These are phyloP conservation scores for Ustilago tritici DNA, from an alignment of 1,284 basidiomycete genomes.

Conservation along the genomic window DNA sequence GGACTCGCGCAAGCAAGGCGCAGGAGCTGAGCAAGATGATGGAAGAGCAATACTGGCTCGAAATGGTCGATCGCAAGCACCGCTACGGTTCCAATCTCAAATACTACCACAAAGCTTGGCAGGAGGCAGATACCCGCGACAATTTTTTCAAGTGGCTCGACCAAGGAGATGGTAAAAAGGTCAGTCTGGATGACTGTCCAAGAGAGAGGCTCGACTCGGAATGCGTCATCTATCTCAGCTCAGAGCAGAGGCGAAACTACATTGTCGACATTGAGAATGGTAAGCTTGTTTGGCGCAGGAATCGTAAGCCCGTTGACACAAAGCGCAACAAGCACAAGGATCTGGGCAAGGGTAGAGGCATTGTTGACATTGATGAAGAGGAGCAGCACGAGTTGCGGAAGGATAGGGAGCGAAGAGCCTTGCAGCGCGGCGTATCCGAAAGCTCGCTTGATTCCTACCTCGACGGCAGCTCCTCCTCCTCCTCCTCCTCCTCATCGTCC, in stretches of 20 bases:
- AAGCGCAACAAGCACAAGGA: conserved; percentile 59
- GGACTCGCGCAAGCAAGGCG: conserved; percentile 56
- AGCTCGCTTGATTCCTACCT: conserved; percentile 41
- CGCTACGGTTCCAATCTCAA: conserved; percentile 65
- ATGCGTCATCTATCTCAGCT: conserved; percentile 68
- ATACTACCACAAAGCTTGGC: conserved; percentile 59
- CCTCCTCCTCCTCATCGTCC: conserved; percentile 26
- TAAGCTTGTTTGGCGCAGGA: conserved; percentile 78
- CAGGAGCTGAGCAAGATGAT: conserved; percentile 63
- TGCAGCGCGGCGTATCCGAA: conserved; percentile 44
- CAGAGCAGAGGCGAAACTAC: conserved; percentile 80
- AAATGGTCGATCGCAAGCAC: conserved; percentile 62
- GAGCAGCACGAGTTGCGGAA: conserved; percentile 51
- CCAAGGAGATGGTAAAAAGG: conserved; percentile 76
- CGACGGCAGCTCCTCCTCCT: conserved; percentile 33
- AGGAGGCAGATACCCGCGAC: conserved; percentile 46
- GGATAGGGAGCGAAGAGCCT: conserved; percentile 26
- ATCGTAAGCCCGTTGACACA: conserved; percentile 74
- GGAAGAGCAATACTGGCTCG: conserved; percentile 62
- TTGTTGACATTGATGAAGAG: conserved; percentile 61
- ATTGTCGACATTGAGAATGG: conserved; percentile 77
- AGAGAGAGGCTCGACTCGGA: conserved; percentile 79
- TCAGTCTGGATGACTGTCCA: conserved; percentile 78
- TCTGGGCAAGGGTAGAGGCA: conserved; percentile 65
- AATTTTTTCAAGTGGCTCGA: conserved; percentile 76